phyloP scores from a whole-genome alignment of 2,329 filamentous ascomycete genomes.

The Penicillium fuscoglaucum region DNA sequence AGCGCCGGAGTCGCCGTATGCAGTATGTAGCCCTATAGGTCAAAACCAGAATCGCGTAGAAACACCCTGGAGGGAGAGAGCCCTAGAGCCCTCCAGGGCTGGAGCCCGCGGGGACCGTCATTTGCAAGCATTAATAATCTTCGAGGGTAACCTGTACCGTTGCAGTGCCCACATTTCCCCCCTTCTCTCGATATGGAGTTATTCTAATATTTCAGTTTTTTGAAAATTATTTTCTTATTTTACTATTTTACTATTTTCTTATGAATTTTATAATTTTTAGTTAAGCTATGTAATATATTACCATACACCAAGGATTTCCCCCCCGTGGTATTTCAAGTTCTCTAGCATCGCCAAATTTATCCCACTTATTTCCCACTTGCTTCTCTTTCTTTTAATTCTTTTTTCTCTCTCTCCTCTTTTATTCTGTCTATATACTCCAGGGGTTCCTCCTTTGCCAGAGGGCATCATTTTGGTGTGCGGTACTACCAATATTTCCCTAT shows the following conservation, averaged over 20 bases:
- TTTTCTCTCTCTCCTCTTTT: background rate
- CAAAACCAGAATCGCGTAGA: constrained; percentile 3
- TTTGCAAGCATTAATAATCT: constrained; percentile 6
- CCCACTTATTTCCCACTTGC: constrained; percentile 17
- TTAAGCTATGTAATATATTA: constrained; percentile 4
- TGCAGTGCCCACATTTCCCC: constrained; percentile 14
- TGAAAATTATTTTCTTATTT: background rate
- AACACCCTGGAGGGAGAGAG: background rate
- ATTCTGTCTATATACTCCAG: constrained; percentile 6
- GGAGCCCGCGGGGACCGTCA: background rate
- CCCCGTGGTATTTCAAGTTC: constrained; percentile 21
- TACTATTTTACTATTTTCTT: background rate
- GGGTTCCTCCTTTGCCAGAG: background rate
- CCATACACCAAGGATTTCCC: constrained; percentile 7
- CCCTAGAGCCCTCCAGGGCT: background rate
- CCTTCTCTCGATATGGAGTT: constrained; percentile 1
- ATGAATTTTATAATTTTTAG: background rate
- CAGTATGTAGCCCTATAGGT: constrained; percentile 13
- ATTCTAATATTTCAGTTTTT: background rate
- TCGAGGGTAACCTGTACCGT: constrained; percentile 8
- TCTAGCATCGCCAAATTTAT: constrained; percentile 28
- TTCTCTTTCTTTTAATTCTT: constrained; percentile 6
- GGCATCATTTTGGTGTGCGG: constrained; percentile 4
- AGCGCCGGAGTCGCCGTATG: constrained; percentile 10
- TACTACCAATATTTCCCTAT: background rate